Evolutionary conservation across 2,329 filamentous ascomycete genomes (phyloP), one percentile per base, ranked within the genome.

Genomic region (Botrytis paeoniae): DNA sequence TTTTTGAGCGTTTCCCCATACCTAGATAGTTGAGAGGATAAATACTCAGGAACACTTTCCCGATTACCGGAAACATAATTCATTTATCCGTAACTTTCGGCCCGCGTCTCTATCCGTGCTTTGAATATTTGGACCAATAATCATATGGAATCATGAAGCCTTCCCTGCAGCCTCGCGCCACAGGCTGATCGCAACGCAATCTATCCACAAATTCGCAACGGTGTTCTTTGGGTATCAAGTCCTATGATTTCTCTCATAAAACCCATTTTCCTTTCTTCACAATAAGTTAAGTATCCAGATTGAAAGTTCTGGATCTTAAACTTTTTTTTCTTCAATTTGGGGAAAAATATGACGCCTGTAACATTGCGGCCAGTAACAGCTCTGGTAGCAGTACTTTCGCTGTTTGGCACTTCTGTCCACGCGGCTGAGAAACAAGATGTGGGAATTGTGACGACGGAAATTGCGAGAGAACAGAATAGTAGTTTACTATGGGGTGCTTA

Each of bases 401-500:
- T 74, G 9, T 74, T 62, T 0, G 69, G 60, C 35, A 37, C 22
- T 57, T 22, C 41, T 32, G 65, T 57, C 32, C 54, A 43, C 69
- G 77, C 74, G 60, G 77, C 76, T 73, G 78, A 78, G 69, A 37
- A 48, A 22, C 35, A 68, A 41, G 79, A 80, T 65, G 51, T 77
- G 32, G 71, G 76, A 4, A 78, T 80, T 39, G 66, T 79, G 37
- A 77, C 77, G 41, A 76, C 77, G 39, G 84, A 85, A 77, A 79
- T 83, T 69, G 79, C 77, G 10, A 72, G 79, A 39, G 75, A 76
- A 37, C 89, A 89, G 80, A 97, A 98, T 82, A 88, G 97, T 80
- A 95, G 92, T 80, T 86, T 99, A 78, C 86, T 98, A 85, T 99
- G 96, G 96, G 96, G 96, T 0, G 94, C 96, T 1, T 99, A 98